Evolutionary conservation across 441 rosid species (phyloP).

Genomic region (Adansonia rubrostipa): DNA sequence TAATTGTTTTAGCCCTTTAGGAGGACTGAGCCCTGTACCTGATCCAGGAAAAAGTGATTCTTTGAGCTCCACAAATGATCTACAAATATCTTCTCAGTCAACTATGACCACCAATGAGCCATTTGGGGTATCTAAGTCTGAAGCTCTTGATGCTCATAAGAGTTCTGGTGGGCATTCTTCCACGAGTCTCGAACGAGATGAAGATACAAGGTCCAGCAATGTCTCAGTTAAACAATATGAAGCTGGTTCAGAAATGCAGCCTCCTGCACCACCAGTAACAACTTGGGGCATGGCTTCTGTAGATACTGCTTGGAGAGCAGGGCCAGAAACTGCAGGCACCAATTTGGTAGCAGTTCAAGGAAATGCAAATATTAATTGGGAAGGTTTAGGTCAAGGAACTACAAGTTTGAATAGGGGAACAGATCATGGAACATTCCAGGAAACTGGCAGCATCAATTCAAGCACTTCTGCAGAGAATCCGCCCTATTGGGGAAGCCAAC

Average conservation of each 20-base stretch:
- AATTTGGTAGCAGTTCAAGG: constrained; percentile 44
- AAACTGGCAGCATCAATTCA: constrained; percentile 35
- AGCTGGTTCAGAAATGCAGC: constrained; percentile 51
- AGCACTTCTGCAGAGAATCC: constrained; percentile 37
- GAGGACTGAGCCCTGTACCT: constrained; percentile 64
- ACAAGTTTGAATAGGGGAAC: constrained; percentile 37
- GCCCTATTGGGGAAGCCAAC: constrained; percentile 53
- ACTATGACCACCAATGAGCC: constrained; percentile 39
- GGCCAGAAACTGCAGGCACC: constrained; percentile 35
- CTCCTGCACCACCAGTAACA: constrained; percentile 43
- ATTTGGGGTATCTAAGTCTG: constrained; percentile 37
- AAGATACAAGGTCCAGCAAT: constrained; percentile 44
- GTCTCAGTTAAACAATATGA: constrained; percentile 55
- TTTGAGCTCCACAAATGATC: constrained; percentile 71
- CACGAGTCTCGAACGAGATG: constrained; percentile 48
- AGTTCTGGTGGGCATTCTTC: constrained; percentile 56
- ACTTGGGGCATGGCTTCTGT: constrained; percentile 45
- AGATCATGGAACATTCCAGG: constrained; percentile 31
- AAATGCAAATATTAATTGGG: constrained; percentile 36
- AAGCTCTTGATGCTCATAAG: constrained; percentile 40
- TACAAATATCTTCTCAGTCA: constrained; percentile 57
- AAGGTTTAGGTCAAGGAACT: constrained; percentile 40
- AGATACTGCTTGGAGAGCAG: constrained; percentile 41
- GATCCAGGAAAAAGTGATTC: constrained; percentile 71
- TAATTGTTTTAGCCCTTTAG: constrained; percentile 77